These are phyloP conservation scores for Dendrobium catenatum DNA, from an alignment of 106 monocot genomes.

Conservation along the genomic window DNA sequence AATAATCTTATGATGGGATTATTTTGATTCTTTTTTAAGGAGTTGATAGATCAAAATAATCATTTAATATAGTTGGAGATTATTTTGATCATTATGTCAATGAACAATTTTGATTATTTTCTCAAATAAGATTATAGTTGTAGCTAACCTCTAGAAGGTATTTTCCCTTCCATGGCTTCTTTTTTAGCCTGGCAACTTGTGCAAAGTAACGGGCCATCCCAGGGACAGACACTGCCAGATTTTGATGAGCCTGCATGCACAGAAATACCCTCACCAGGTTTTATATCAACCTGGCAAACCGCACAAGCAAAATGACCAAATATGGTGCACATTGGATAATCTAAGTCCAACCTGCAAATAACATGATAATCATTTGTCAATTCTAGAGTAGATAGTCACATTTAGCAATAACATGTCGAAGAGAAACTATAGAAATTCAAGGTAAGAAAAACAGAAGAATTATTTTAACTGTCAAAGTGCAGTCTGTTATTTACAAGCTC, in stretches of 20 bases:
- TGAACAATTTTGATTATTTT: background rate
- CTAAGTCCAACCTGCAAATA: slow-evolving; percentile 43
- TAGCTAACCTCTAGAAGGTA: slow-evolving; percentile 32
- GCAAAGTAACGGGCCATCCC: slow-evolving; percentile 89
- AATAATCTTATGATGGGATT: no score
- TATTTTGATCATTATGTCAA: no score
- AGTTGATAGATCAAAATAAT: no score
- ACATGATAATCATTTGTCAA: background rate
- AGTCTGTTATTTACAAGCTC: no score
- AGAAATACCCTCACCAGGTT: slow-evolving; percentile 69
- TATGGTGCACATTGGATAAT: slow-evolving; percentile 52
- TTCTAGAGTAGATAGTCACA: background rate
- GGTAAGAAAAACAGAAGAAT: no score
- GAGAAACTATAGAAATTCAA: no score
- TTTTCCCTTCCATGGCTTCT: slow-evolving; percentile 86
- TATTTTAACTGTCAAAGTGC: no score
- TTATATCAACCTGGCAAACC: slow-evolving; percentile 61
- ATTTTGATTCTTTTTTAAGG: no score
- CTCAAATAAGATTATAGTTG: background rate
- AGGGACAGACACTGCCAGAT: slow-evolving; percentile 28
- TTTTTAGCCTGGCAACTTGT: slow-evolving; percentile 50
- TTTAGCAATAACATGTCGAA: background rate
- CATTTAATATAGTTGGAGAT: no score
- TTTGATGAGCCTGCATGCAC: slow-evolving; percentile 41
- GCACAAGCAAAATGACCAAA: slow-evolving; percentile 64